Base-by-base conservation (phyloP, 2,329 filamentous ascomycete species). In the Colletotrichum eremochloae region DNA sequence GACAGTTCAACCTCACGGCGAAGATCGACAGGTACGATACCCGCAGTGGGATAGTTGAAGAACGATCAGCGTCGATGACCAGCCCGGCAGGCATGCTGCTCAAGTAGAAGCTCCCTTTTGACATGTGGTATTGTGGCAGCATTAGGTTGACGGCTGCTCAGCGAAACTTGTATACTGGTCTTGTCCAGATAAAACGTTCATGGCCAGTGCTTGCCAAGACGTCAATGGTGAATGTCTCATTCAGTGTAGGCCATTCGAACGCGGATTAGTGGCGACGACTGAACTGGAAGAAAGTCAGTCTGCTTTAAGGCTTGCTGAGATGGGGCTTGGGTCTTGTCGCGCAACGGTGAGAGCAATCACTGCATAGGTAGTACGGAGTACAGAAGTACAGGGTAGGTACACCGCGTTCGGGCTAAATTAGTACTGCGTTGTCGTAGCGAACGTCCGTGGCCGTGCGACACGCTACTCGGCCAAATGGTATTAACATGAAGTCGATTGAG, bases 141-240 rank as follows among this genome's bases (percentile, higher is more conserved):
- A 15, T n/a, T 12, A 24, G 31, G 46, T 40, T 20, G 60, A 31
- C 33, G 7, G 36, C 55, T 40, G 55, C 53, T 38, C 33, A 40
- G 4, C 33, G n/a, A 40, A 24, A 24, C 14, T 50, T 18, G 29
- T 53, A 18, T 56, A 52, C n/a, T 29, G 48, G 42, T 52, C 44
- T 60, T 63, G 15, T 53, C 46, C 55, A 42, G 14, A 52, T 33
- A 33, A 3, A 40, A 62, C 33, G 33, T 31, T 53, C 24, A 61
- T 44, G 53, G 60, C 53, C 69, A 55, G 60, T 61, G 40, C 65
- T 55, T 69, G 53, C 66, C 46, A 64, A 65, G 69, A 64, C 33
- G 46, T 67, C 60, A 69, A 33, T 53, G 44, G 64, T 20, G 52
- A 56, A 50, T 65, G 66, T 64, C 66, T 69, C 46, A 61, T 46